Evolutionary conservation across 805 yeast genomes (phyloP), one percentile per base, ranked within the genome.

Genomic region (Zygosaccharomyces bailii): DNA sequence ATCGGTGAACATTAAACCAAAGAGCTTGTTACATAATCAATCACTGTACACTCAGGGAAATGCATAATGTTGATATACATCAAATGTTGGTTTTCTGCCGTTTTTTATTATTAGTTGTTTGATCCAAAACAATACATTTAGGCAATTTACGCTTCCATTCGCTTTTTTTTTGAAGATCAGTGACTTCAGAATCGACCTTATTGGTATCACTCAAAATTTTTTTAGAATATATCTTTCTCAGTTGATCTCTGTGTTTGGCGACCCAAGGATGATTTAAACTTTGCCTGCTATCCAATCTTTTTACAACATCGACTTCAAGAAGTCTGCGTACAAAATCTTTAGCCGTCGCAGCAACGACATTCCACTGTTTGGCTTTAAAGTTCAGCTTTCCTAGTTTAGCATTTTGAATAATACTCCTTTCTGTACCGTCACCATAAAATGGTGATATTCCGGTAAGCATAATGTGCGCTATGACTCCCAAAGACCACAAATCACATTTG

Each of bases 401-500:
- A 42, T 69, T 71, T 27, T 59, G 54, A n/a, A 74, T 66, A 6
- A 75, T 74, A 16, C 60, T 53, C 11, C 63, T 57, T 25, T 66
- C 71, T 14, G 72, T 64, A 2, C 77, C 74, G 40, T 72, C 69
- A 2, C 68, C 74, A 51, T 74, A 78, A 53, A 82, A 82, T 4
- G 87, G 86, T 0, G 86, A 80, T 2, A 79, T 69, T 0, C 86
- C 86, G 32, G 81, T 78, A 11, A 81, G 60, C 60, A 82, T 61
- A 9, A 82, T 78, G 60, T 80, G 80, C 3, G 73, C 55, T 11
- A 82, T 73, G 0, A 82, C 74, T 0, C 88, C 88, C 3, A 82
- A 53, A 1, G 88, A 82, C 89, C 88, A 82, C 30, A 80, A 59
- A 59, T 82, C 88, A 55, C 86, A 80, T 53, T 77, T 78, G 23